Base-by-base conservation (phyloP, 331 rosid species). In the Spiraea crenata region DNA sequence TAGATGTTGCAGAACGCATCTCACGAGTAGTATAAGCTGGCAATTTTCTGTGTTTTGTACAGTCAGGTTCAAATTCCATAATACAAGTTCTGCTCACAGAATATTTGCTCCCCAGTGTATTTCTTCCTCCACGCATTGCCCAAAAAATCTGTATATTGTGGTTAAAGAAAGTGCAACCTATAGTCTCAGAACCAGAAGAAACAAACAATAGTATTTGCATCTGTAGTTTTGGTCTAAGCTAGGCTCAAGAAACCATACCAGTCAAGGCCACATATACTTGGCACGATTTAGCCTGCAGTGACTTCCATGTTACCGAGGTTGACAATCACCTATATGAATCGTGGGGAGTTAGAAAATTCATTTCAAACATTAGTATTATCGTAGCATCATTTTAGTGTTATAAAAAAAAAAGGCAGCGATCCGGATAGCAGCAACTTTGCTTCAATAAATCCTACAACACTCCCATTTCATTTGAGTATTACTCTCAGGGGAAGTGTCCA, bases 51-150 rank as follows among this genome's bases (percentile, higher is more conserved):
- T 89, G 89, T 74, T 72, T 87, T 71, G 78, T 85, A 90, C 96
- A 86, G 61, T 87, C 88, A 61, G 90, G 85, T 75, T 87, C 89
- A 81, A 82, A 82, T 86, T 86, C 99, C 99, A 95, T 95, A 77
- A 79, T 93, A 89, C 71, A 76, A 58, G 75, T 77, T 74, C 67
- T 85, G 85, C 79, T 80, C 73, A 82, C 74, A 77, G 50, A 62
- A 61, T 73, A 63, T 67, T 73, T 79, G 57, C 57, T 78, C 37
- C 77, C 69, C 55, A 37, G 72, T 37, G 77, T 70, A 77, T 65
- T 19, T 77, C 69, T 80, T 77, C 73, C 81, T 76, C 88, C 88
- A 71, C 78, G 82, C 97, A 89, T 83, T 72, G 60, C 81, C 87
- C 83, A 55, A 58, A 74, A 74, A 82, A 73, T 79, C 99, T 93